Evolutionary conservation across 1,284 basidiomycete genomes (phyloP).

Genomic region (Pseudozyma sp.): DNA sequence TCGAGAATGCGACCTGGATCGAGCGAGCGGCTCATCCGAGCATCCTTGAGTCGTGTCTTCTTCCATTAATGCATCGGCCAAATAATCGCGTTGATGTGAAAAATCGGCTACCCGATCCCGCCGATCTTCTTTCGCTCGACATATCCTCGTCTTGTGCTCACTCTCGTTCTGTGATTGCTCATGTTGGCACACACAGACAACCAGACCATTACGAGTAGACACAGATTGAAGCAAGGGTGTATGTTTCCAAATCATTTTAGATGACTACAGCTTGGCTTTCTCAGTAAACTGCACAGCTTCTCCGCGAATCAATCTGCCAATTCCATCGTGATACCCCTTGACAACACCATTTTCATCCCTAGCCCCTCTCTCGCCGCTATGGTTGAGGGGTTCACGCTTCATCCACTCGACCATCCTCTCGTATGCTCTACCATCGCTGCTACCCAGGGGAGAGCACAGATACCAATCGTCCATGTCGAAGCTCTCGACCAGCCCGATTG

Average conservation of each 20-base stretch:
- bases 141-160: not conserved
- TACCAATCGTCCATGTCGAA: slow-evolving; percentile 63
- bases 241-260: too few relatives aligned
- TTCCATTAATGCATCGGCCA: slow-evolving; percentile 12
- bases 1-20: too few relatives aligned
- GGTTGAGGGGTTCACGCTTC: slow-evolving; percentile 59
- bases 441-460: slow-evolving; percentile 54
- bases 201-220: not conserved
- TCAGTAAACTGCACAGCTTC: slow-evolving; percentile 50
- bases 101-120: not conserved
- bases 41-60: slow-evolving; percentile 4
- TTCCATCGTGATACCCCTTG: slow-evolving; percentile 51
- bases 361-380: slow-evolving; percentile 43
- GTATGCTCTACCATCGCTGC: slow-evolving; percentile 55
- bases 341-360: slow-evolving; percentile 56
- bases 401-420: slow-evolving; percentile 62
- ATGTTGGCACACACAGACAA: not conserved
- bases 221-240: not conserved
- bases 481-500: slow-evolving; percentile 52
- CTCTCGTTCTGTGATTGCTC: not conserved
- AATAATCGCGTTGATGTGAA: not conserved
- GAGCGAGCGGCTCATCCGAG: not conserved
- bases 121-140: not conserved
- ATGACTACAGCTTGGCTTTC: slow-evolving; percentile 24
- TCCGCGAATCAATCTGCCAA: slow-evolving; percentile 53